These are phyloP conservation scores for Fusarium succisae DNA, from an alignment of 2,329 filamentous ascomycete genomes.

Conservation along the genomic window DNA sequence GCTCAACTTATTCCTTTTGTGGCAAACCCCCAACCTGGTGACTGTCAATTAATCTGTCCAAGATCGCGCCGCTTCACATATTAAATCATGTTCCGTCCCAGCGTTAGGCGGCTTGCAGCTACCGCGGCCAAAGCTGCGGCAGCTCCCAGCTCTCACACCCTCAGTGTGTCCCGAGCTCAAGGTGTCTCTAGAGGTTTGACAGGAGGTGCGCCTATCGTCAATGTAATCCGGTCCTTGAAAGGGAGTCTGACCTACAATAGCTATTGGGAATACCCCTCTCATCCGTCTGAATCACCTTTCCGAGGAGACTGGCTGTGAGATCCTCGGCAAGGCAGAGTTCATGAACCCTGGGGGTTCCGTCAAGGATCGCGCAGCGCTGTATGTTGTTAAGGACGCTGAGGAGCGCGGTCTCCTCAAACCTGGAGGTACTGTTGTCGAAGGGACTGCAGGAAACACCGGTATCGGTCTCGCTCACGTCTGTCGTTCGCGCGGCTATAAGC, in stretches of 20 bases:
- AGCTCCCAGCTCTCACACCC: slow-evolving; percentile 65
- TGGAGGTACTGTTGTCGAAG: slow-evolving; percentile 95
- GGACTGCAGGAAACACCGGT: slow-evolving; percentile 96
- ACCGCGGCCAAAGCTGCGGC: slow-evolving; percentile 58
- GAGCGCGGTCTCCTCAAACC: slow-evolving; percentile 82
- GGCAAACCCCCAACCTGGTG: background rate
- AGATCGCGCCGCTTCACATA: background rate
- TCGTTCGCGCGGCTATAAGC: slow-evolving; percentile 87
- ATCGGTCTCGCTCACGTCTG: slow-evolving; percentile 98
- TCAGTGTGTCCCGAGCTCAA: slow-evolving; percentile 82
- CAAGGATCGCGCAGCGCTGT: slow-evolving; percentile 95
- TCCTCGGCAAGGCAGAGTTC: slow-evolving; percentile 97
- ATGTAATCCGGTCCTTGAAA: background rate
- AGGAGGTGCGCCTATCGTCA: slow-evolving; percentile 69
- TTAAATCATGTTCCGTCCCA: slow-evolving; percentile 72
- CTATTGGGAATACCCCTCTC: slow-evolving; percentile 96
- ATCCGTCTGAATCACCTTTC: slow-evolving; percentile 91
- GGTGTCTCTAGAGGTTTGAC: slow-evolving; percentile 80
- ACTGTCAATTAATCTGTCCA: slow-evolving; percentile 27
- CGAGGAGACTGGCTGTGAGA: slow-evolving; percentile 88
- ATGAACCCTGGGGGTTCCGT: slow-evolving; percentile 97
- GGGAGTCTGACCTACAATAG: slow-evolving; percentile 55
- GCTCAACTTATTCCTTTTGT: slow-evolving; percentile 8
- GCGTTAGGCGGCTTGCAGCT: slow-evolving; percentile 72
- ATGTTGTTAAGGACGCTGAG: slow-evolving; percentile 93